phyloP scores from a whole-genome alignment of 31 red algal species.

The Porphyra umbilicalis region DNA sequence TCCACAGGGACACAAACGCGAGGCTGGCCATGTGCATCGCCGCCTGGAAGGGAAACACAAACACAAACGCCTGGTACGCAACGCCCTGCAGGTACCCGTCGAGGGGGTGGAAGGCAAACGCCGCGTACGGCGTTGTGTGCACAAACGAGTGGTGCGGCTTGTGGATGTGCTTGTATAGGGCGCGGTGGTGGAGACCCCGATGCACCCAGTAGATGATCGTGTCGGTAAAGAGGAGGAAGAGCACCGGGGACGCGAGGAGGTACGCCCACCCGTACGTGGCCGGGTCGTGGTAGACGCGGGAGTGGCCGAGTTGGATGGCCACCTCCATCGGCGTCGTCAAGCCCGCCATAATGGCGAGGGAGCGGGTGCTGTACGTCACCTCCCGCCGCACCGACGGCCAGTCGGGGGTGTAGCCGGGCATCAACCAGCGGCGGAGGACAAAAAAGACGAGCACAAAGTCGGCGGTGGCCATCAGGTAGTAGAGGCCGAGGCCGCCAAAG shows the following conservation, averaged over 20 bases:
- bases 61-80: slow-evolving; percentile 90
- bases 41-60: slow-evolving; percentile 82
- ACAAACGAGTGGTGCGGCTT: slow-evolving; percentile 97
- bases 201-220: slow-evolving; percentile 94
- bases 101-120: slow-evolving; percentile 92
- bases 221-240: slow-evolving; percentile 83
- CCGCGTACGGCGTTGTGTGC: slow-evolving; percentile 95
- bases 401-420: slow-evolving; percentile 26
- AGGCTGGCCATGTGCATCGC: slow-evolving; percentile 72
- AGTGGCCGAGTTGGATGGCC: slow-evolving; percentile 71
- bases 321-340: slow-evolving; percentile 69
- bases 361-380: slow-evolving; percentile 55
- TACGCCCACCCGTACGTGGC: slow-evolving; percentile 64
- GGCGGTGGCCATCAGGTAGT: slow-evolving; percentile 57
- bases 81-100: slow-evolving; percentile 91
- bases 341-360: slow-evolving; percentile 67
- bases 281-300: slow-evolving; percentile 66
- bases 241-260: slow-evolving; percentile 68
- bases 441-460: slow-evolving; percentile 66
- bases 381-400: slow-evolving; percentile 56
- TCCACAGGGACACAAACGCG: slow-evolving; percentile 77
- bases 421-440: slow-evolving; percentile 8
- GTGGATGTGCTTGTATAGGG: slow-evolving; percentile 77
- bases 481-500: slow-evolving; percentile 66
- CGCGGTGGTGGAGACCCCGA: slow-evolving; percentile 73